These are phyloP conservation scores for Colletotrichum agaves DNA, from an alignment of 2,329 filamentous ascomycete species.

Conservation along the genomic window DNA sequence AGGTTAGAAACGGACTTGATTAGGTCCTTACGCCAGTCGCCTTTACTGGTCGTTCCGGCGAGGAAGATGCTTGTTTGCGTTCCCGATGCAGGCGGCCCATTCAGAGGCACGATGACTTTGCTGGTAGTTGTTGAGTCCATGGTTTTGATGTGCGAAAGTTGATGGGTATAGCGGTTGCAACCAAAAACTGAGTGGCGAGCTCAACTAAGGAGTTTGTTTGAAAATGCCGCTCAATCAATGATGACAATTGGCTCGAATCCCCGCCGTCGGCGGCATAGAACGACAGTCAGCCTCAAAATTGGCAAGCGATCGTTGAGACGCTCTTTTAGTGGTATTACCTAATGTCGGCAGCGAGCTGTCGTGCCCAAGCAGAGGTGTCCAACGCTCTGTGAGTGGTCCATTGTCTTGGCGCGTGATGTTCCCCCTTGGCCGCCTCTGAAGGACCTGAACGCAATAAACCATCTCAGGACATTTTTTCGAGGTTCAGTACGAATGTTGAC, in stretches of 20 bases:
- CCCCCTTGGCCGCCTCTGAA: too few relatives aligned
- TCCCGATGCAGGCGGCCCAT: not conserved
- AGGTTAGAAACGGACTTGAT: slow-evolving; percentile 51
- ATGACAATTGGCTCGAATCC: not conserved
- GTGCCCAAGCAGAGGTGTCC: not conserved
- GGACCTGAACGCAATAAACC: too few relatives aligned
- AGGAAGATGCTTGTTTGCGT: slow-evolving; percentile 61
- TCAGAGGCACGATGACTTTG: slow-evolving; percentile 33
- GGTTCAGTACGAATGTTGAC: too few relatives aligned
- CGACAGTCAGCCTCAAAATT: slow-evolving; percentile 12
- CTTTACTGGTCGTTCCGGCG: slow-evolving; percentile 64
- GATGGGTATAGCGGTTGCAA: not conserved
- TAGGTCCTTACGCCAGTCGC: slow-evolving; percentile 62
- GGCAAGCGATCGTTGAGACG: not conserved
- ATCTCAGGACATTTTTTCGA: too few relatives aligned
- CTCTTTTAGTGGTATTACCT: slow-evolving; percentile 14
- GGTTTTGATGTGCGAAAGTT: not conserved
- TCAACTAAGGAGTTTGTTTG: not conserved
- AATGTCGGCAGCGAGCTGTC: not conserved
- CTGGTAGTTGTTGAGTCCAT: slow-evolving; percentile 35
- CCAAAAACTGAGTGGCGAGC: not conserved
- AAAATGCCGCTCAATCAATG: not conserved
- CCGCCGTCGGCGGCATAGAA: not conserved
- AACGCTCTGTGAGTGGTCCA: too few relatives aligned
- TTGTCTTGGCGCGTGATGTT: too few relatives aligned